Base-by-base conservation (phyloP, 768 basidiomycete genomes). In the Lentinula edodes region DNA sequence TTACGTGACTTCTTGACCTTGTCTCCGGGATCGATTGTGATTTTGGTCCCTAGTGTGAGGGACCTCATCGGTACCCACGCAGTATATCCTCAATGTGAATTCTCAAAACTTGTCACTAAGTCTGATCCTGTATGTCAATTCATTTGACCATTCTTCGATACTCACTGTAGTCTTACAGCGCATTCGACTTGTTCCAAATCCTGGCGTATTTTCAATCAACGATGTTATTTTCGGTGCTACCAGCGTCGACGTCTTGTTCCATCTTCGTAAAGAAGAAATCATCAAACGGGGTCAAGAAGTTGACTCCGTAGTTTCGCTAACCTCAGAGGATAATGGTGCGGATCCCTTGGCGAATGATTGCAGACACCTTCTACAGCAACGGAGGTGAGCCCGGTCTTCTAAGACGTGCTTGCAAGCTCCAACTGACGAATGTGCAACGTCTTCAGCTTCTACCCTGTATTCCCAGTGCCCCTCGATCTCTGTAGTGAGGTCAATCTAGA, bases 361-460 rank as follows among this genome's bases (percentile, higher is more conserved):
- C 64, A 80, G 93, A 20, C 89, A 93, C 68, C 66, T 99, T 9
- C 74, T 98, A 38, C 84, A 93, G 59, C 97, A 99, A 67, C 80
- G 93, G 71, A 93, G 88, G 95, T 93, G 62, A 42, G 75, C 68
- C 16, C 50, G 48, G 15, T 6, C 34, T 28, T n/a, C 18, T 28
- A 28, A 28, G 3, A 28, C 3, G 28, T 28, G 28, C 28, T 28
- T 28, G 3, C 2, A 28, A 28, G 28, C 3, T 28, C 28, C 28
- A 23, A 1, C 34, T 46, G 10, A 38, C 28, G 3, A 50, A 36
- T 45, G 52, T 56, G 41, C 62, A 62, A 56, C 61, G 52, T 32
- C 6, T 3, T 18, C 69, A 98, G 94, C 67, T 97, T 97, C 76
- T 99, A 98, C 71, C 97, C 97, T 0, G 74, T 97, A 43, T 98